Conservation (phyloP, 1,284 basidiomycete genomes). For the Papiliotrema laurentii region DNA sequence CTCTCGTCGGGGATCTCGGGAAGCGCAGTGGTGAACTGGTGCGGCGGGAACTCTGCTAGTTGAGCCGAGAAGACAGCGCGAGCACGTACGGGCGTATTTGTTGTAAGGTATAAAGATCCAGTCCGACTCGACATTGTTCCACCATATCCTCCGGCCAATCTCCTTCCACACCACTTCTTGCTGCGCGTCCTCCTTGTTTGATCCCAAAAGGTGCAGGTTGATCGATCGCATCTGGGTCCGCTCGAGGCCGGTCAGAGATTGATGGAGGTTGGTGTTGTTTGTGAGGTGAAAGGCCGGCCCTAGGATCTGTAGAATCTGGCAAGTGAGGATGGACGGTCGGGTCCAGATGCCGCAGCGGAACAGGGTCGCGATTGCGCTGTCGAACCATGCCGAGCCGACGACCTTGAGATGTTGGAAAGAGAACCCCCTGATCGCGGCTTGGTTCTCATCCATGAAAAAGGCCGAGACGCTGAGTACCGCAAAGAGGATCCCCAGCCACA, state of each 20-base stretch:
- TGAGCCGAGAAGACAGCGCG: neutral
- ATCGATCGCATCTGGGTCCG: neutral
- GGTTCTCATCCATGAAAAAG: slow-evolving; percentile 5
- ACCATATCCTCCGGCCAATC: slow-evolving; percentile 6
- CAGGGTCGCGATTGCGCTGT: slow-evolving; percentile 1
- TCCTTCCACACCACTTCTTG: neutral
- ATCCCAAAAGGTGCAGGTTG: slow-evolving; percentile 5
- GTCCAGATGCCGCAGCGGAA: neutral
- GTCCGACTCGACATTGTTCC: slow-evolving; percentile 4
- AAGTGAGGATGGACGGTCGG: neutral
- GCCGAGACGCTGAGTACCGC: slow-evolving; percentile 4
- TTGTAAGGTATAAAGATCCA: slow-evolving; percentile 7
- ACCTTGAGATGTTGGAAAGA: neutral
- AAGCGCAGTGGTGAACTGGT: slow-evolving; percentile 1
- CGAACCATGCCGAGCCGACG: slow-evolving; percentile 4
- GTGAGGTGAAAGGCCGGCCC: slow-evolving; percentile 1
- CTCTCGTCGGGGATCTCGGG: neutral
- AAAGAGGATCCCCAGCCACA: slow-evolving; percentile 4
- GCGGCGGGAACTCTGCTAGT: neutral
- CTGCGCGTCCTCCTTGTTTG: neutral
- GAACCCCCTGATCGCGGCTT: neutral
- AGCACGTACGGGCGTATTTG: slow-evolving; percentile 1
- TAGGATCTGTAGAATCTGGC: slow-evolving; percentile 1
- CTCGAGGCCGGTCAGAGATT: neutral
- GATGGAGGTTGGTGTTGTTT: neutral